These are phyloP conservation scores for Ambrosiella cleistominuta DNA, from an alignment of 2,329 filamentous ascomycete genomes.

Conservation along the genomic window DNA sequence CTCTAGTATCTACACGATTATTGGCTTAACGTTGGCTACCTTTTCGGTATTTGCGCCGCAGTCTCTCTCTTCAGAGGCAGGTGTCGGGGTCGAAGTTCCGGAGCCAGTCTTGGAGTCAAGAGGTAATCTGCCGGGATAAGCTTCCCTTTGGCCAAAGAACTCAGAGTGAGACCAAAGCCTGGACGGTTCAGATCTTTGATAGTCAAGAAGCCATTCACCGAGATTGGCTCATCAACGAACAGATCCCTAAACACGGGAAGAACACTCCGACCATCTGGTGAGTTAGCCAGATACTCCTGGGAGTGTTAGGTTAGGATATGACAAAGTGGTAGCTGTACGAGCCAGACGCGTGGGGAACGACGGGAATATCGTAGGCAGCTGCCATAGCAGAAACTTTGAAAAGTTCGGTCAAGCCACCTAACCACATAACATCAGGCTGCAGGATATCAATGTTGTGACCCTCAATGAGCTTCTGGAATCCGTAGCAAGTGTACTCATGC, in stretches of 20 bases:
- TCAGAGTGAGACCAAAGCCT: slow-evolving; percentile 77
- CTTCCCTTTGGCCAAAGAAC: slow-evolving; percentile 51
- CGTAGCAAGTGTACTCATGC: slow-evolving; percentile 87
- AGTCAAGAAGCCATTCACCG: slow-evolving; percentile 63
- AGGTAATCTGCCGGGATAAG: slow-evolving; percentile 61
- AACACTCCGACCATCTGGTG: slow-evolving; percentile 75
- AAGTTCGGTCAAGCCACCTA: slow-evolving; percentile 80
- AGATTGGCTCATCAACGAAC: slow-evolving; percentile 81
- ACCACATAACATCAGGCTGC: slow-evolving; percentile 95
- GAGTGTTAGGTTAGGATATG: slow-evolving; percentile 78
- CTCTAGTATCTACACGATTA: not conserved
- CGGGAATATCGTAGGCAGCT: slow-evolving; percentile 81
- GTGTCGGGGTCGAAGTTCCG: slow-evolving; percentile 18
- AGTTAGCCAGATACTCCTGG: slow-evolving; percentile 94
- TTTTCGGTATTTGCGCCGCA: not conserved
- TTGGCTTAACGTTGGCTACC: not conserved
- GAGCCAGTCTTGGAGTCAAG: slow-evolving; percentile 46
- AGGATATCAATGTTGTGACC: slow-evolving; percentile 84
- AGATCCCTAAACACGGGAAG: slow-evolving; percentile 83
- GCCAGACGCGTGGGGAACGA: slow-evolving; percentile 85
- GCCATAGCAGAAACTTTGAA: slow-evolving; percentile 80
- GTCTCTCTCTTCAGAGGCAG: slow-evolving; percentile 14
- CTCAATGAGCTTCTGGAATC: slow-evolving; percentile 87
- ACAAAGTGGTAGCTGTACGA: slow-evolving; percentile 96
- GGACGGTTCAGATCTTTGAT: slow-evolving; percentile 69